Base-by-base conservation (phyloP, 2,329 filamentous ascomycete genomes). In the Fusarium sp. region DNA sequence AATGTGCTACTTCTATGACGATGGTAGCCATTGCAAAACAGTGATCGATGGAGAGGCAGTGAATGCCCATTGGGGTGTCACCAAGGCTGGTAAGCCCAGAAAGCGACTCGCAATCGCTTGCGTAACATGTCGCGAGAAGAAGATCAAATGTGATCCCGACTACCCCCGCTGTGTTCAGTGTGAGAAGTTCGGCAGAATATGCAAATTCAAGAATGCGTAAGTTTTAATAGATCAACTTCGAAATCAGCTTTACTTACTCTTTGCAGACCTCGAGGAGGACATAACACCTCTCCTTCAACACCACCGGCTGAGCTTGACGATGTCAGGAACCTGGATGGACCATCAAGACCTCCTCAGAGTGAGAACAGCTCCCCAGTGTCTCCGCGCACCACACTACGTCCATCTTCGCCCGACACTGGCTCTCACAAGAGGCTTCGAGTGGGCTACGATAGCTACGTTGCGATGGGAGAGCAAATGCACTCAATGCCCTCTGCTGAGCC, bases 91-190 rank as follows among this genome's bases (percentile, higher is more conserved):
- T 16, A 97, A 97, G 82, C 94, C 94, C 49, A 89, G 94, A 72
- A 98, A 98, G 82, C 87, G 94, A 59, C 85, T 97, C 59, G 94
- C 94, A 25, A 94, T 97, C 78, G 93, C 93, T n/a, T 98, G 94
- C 77, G 86, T 97, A 62, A 96, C 93, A 14, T 98, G 94, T 78
- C 89, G 94, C 53, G 94, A 97, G 82, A 98, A 97, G 88, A 98
- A 97, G 85, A 97, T 98, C 82, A 97, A 97, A 80, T 98, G 94
- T 76, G 93, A 97, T 71, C 94, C 94, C 3, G 93, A 94, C 73
- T 91, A 89, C 70, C 92, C 92, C 41, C 93, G 93, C 72, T 98
- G 94, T 74, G 88, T 94, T 56, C 94, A 97, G 80, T 98, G 94
- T 78, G 92, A 96, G 78, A 97, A 97, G 82, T 95, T 95, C 76